phyloP scores from a whole-genome alignment of 2,329 filamentous ascomycete species.

The Nothophaeocryptopus gaeumannii region DNA sequence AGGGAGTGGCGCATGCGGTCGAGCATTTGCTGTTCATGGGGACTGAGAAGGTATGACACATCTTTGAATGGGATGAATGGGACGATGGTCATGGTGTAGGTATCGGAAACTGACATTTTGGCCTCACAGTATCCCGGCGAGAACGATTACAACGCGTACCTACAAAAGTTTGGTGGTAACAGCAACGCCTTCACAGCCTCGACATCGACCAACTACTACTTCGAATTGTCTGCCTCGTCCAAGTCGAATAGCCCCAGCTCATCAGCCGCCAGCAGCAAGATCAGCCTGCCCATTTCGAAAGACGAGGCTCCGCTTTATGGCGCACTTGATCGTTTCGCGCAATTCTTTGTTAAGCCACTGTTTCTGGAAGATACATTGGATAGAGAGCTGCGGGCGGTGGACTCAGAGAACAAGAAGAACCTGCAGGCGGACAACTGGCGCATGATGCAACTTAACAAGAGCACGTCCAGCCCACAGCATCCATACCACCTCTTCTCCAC shows the following conservation, averaged over 20 bases:
- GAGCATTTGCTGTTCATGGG: conserved; percentile 99
- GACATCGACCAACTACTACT: conserved; percentile 96
- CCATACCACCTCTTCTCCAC: conserved; percentile 91
- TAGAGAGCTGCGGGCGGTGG: conserved; percentile 81
- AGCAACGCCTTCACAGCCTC: conserved; percentile 94
- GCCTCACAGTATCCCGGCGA: conserved; percentile 72
- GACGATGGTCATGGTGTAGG: background rate
- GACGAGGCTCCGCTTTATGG: conserved; percentile 66
- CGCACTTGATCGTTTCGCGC: conserved; percentile 84
- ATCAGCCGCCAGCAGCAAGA: conserved; percentile 37
- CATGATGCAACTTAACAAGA: conserved; percentile 82
- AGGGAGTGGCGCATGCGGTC: conserved; percentile 91
- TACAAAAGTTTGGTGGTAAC: conserved; percentile 82
- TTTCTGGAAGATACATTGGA: conserved; percentile 84
- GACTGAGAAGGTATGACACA: conserved; percentile 71
- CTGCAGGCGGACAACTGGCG: conserved; percentile 87
- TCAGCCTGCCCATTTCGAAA: conserved; percentile 34
- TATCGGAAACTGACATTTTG: conserved; percentile 17
- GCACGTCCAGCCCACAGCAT: conserved; percentile 80
- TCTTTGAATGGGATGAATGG: conserved; percentile 1
- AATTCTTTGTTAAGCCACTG: conserved; percentile 87
- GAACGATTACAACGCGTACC: conserved; percentile 92
- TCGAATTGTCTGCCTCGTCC: conserved; percentile 83
- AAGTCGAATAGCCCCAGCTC: conserved; percentile 51
- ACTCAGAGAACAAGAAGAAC: conserved; percentile 98